These are phyloP conservation scores for Phaffomyces antillensis DNA, from an alignment of 805 yeast genomes.

Conservation along the genomic window DNA sequence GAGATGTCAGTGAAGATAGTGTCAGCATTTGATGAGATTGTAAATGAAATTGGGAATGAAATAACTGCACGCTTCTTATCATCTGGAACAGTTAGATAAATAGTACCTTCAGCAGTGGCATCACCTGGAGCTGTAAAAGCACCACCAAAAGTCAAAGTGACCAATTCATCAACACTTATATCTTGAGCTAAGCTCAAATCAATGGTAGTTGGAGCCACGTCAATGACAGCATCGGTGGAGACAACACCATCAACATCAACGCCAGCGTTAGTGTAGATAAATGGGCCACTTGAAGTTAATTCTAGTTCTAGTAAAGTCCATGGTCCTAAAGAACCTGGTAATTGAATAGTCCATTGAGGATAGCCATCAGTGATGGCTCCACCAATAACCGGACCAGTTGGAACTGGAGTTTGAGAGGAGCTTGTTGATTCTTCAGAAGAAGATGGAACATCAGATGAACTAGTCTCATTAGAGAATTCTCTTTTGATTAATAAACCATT, in stretches of 20 bases:
- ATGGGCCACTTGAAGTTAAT: background rate
- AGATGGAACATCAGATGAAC: constrained; percentile 2
- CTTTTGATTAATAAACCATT: no score
- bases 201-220: background rate
- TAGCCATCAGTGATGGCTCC: background rate
- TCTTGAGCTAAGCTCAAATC: background rate
- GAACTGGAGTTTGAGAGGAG: background rate
- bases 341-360: background rate
- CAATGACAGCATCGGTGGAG: background rate
- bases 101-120: background rate
- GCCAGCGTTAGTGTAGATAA: constrained; percentile 1
- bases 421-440: constrained; percentile 3
- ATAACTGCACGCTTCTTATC: background rate
- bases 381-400: background rate
- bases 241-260: constrained; percentile 6
- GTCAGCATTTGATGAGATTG: background rate
- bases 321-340: constrained; percentile 3
- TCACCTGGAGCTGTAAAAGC: background rate
- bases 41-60: background rate
- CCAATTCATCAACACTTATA: constrained; percentile 13
- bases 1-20: background rate
- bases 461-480: no score
- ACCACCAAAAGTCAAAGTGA: background rate
- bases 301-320: background rate
- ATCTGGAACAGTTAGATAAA: background rate